Conservation (phyloP, 805 yeast species). For the Metschnikowia santaceciliae region DNA sequence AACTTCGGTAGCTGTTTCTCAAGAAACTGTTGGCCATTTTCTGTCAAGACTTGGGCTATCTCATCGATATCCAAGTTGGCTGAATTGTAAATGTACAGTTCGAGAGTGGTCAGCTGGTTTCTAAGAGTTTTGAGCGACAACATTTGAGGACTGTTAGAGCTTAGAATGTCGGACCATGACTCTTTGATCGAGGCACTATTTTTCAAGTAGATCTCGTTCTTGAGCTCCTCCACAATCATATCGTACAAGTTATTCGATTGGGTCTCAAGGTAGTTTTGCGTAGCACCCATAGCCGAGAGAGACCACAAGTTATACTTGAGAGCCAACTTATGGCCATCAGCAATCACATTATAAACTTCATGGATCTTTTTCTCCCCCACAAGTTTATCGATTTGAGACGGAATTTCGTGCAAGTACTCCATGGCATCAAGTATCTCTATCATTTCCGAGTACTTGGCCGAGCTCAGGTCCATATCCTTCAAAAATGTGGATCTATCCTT, state of each 20-base stretch:
- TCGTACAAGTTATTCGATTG: conserved; percentile 65
- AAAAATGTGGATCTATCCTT: conserved; percentile 53
- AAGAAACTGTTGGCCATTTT: conserved; percentile 27
- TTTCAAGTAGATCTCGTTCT: conserved; percentile 62
- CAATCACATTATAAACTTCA: conserved; percentile 56
- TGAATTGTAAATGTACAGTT: conserved; percentile 51
- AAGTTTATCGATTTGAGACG: conserved; percentile 59
- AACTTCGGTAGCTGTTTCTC: conserved; percentile 26
- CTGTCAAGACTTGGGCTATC: conserved; percentile 38
- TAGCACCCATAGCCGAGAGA: conserved; percentile 48
- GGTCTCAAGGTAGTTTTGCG: conserved; percentile 48
- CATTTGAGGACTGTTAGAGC: conserved; percentile 32
- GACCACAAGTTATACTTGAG: conserved; percentile 54
- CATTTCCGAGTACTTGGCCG: conserved; percentile 61
- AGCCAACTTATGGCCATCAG: conserved; percentile 41
- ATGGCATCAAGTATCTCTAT: conserved; percentile 67
- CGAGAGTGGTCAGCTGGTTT: conserved; percentile 40
- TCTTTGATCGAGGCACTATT: conserved; percentile 10
- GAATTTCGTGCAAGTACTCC: conserved; percentile 53
- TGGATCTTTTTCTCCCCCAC: conserved; percentile 69
- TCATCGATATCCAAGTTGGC: conserved; percentile 55
- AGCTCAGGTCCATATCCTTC: conserved; percentile 60
- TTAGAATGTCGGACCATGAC: conserved; percentile 16
- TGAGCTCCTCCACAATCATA: conserved; percentile 71
- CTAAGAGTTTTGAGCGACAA: conserved; percentile 33